A percentile compares a stretch with the other conserved stretches of the same genome.
phyloP scores from a whole-genome alignment of 129 eudicot genomes.

The Flaveria trinervia region DNA sequence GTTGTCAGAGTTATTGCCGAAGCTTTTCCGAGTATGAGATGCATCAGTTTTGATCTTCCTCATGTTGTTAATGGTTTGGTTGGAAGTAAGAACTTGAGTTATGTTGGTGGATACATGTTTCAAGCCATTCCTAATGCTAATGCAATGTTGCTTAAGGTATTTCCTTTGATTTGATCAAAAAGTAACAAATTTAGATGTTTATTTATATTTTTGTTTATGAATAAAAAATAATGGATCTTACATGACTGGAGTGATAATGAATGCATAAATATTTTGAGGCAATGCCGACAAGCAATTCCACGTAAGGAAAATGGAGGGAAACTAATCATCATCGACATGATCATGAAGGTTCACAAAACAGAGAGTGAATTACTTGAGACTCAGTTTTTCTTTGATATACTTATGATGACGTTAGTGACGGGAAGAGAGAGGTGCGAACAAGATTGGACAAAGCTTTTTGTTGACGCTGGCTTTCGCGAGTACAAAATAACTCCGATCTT shows the following conservation, averaged over 20 bases:
- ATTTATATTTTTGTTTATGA: too few relatives aligned
- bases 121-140: too few relatives aligned
- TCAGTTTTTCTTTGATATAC: conserved; percentile 27
- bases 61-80: conserved; percentile 33
- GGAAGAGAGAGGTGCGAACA: conserved; percentile 43
- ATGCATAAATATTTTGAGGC: conserved; percentile 16
- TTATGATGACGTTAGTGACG: conserved; percentile 11
- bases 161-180: neutral
- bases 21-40: conserved; percentile 16
- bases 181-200: too few relatives aligned
- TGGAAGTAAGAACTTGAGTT: conserved; percentile 20
- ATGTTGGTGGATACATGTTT: conserved; percentile 31
- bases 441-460: conserved; percentile 40
- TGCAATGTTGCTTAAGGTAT: conserved; percentile 26
- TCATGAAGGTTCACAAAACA: neutral
- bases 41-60: conserved; percentile 38
- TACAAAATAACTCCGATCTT: conserved; percentile 29
- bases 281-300: conserved; percentile 18
- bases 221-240: conserved; percentile 23
- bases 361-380: conserved; percentile 9
- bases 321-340: conserved; percentile 17
- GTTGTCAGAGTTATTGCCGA: conserved; percentile 4
- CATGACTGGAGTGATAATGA: conserved; percentile 26
- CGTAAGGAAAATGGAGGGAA: conserved; percentile 24
- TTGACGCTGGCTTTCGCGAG: conserved; percentile 29